Evolutionary conservation across 2,329 filamentous ascomycete species (phyloP), one percentile per base, ranked within the genome.

Genomic region (Hypoxylon sp.): DNA sequence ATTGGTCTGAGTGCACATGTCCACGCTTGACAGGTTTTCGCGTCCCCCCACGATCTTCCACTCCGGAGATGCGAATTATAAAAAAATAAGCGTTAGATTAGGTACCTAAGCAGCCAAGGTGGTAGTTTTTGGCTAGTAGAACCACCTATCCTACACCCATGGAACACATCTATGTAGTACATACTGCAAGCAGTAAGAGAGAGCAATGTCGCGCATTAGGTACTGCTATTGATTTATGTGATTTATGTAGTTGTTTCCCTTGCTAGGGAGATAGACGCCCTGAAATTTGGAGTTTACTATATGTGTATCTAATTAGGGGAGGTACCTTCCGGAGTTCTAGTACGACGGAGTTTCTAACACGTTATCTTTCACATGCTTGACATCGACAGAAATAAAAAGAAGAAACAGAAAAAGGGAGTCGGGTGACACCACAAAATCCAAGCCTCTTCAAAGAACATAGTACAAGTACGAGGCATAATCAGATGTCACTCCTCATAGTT

Each of bases 1-100:
- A 67, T 67, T 63, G 65, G 65, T 55, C 57, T 17, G 44, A 37
- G 50, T 69, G 68, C 70, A 72, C 70, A 69, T 72, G 70, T 69
- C 63, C 65, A 47, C 35, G 63, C 61, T 65, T 68, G 54, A 72
- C 48, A 69, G 67, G 66, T 55, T 29, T 2, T n/a, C 26, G 2
- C 6, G 4, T 14, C 54, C 46, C 46, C 33, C 35, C 53, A 26
- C 42, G 19, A 29, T 39, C 17, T 39, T 44, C 33, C 48, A 48
- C 14, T 50, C 37, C 8, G n/a, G 39, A 44, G n/a, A 44, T 44
- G 39, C 39, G 1, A 44, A 44, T 44, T 26, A 26, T 5, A 44
- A 19, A 19, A 13, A 3, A 37, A 14, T 6, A 42, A 14, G 4
- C 6, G n/a, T 14, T 8, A 6, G n/a, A 2, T 5, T 44, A 44